These are phyloP conservation scores for Cryptosporidium sp. DNA, from an alignment of 169 alveolate genomes.

Conservation along the genomic window DNA sequence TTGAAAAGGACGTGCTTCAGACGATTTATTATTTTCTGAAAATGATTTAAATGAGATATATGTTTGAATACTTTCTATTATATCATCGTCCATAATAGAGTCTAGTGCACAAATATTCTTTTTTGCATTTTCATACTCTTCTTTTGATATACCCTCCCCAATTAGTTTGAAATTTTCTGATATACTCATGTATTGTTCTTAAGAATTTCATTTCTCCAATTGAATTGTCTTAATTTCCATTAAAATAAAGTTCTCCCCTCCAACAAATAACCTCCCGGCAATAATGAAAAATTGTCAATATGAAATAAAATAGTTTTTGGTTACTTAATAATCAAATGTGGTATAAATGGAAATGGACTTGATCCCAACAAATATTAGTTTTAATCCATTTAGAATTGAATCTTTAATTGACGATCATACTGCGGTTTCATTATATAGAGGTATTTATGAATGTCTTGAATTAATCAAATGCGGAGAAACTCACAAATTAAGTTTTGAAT, in stretches of 20 bases:
- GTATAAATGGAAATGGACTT: slow-evolving; percentile 2
- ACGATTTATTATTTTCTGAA: neutral
- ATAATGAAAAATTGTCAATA: neutral
- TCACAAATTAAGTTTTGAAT: slow-evolving; percentile 66
- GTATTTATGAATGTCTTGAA: slow-evolving; percentile 26
- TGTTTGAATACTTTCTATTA: slow-evolving; percentile 28
- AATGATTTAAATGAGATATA: slow-evolving; percentile 37
- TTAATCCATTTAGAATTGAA: slow-evolving; percentile 41
- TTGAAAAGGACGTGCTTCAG: slow-evolving; percentile 5
- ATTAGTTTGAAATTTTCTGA: slow-evolving; percentile 2
- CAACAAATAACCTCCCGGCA: neutral
- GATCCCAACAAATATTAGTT: neutral
- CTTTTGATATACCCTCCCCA: slow-evolving; percentile 42
- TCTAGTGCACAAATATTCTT: slow-evolving; percentile 24
- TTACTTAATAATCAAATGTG: neutral
- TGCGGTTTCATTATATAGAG: slow-evolving; percentile 39
- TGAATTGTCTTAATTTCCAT: neutral
- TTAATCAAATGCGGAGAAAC: slow-evolving; percentile 37
- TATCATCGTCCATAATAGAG: slow-evolving; percentile 64
- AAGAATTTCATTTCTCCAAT: slow-evolving; percentile 13
- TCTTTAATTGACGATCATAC: slow-evolving; percentile 51
- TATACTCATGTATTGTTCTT: slow-evolving; percentile 15
- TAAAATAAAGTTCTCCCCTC: slow-evolving; percentile 30
- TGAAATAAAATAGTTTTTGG: slow-evolving; percentile 15
- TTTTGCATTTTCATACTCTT: slow-evolving; percentile 51